Base-by-base conservation (phyloP, 495 filamentous ascomycete species). In the Trichoderma asperelloides region DNA sequence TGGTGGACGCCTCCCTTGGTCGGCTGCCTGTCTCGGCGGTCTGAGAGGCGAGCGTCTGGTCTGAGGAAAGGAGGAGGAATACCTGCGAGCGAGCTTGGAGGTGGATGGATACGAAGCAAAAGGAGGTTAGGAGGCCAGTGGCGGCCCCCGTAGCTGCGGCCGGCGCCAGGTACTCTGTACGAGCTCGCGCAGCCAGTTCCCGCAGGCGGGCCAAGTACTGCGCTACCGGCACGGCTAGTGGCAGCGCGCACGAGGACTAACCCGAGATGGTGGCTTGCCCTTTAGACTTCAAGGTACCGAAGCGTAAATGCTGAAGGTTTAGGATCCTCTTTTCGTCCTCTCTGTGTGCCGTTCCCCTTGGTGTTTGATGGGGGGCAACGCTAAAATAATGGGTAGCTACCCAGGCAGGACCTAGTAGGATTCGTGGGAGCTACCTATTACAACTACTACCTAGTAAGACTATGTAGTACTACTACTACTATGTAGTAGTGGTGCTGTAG, bases 81-180 rank as follows among this genome's bases (percentile, higher is more conserved):
- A 30, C 23, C 15, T 13, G 21, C 11, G 5, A 37, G 33, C 30
- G 30, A 37, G 33, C 5, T 7, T 47, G n/a, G n/a, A 13, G 55
- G 27, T 30, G 55, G 55, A 60, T 60, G 55, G 55, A 60, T 60
- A 60, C 55, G 55, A 60, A 25, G 55, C 55, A 60, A 60, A 60
- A 60, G 55, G 55, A 60, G 55, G 23, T 60, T 27, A 28, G 16
- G 55, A 23, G 47, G 16, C 47, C 47, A 51, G 47, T 25, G 47
- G 47, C 47, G 47, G 33, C 33, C 47, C 47, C 47, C 47, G 47
- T 51, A 51, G 47, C 47, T 51, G 47, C 18, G 47, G 47, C 47
- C 21, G 47, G 47, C n/a, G 16, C 47, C n/a, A n/a, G 47, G 47
- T 51, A 51, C n/a, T 51, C 18, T n/a, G 23, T 27, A 60, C 55